A percentile compares a stretch with the other conserved stretches of the same genome.
Conservation (phyloP, 208 protist genomes). For the Trypanosoma congolense region DNA sequence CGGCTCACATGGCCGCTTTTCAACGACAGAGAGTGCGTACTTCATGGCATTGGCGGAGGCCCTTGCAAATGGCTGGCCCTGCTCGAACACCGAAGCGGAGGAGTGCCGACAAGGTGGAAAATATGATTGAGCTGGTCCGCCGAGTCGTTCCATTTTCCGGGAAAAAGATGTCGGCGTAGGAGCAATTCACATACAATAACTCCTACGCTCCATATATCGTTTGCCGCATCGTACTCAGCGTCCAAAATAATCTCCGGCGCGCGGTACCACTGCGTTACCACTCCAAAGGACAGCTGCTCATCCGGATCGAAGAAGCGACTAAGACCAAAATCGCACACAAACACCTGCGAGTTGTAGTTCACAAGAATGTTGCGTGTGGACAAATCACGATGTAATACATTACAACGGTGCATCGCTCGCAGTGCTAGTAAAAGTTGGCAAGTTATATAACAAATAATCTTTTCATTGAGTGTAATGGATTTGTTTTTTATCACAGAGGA, state of each 20-base stretch:
- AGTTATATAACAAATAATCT: conserved; percentile 79
- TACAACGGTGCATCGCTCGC: conserved; percentile 82
- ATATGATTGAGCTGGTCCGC: conserved; percentile 94
- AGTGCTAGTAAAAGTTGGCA: conserved; percentile 85
- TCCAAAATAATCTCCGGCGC: conserved; percentile 91
- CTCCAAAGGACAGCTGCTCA: conserved; percentile 87
- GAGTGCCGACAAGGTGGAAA: conserved; percentile 92
- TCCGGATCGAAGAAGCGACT: conserved; percentile 90
- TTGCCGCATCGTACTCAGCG: conserved; percentile 76
- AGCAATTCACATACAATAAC: conserved; percentile 92
- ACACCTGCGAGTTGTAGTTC: conserved; percentile 80
- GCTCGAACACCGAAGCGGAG: conserved; percentile 78
- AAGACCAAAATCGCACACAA: conserved; percentile 90
- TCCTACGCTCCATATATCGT: conserved; percentile 88
- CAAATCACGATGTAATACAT: conserved; percentile 83
- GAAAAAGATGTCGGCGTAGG: conserved; percentile 85
- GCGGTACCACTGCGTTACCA: conserved; percentile 91
- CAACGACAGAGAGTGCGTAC: conserved; percentile 71
- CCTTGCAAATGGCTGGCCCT: conserved; percentile 79
- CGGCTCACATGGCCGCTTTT: conserved; percentile 44
- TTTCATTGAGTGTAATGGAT: conserved; percentile 68
- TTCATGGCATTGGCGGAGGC: conserved; percentile 80
- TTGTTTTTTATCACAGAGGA: conserved; percentile 80
- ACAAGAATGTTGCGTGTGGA: conserved; percentile 90
- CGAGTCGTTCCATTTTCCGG: conserved; percentile 88